Conservation (phyloP, 495 filamentous ascomycete species). For the Penicillium canariense region DNA sequence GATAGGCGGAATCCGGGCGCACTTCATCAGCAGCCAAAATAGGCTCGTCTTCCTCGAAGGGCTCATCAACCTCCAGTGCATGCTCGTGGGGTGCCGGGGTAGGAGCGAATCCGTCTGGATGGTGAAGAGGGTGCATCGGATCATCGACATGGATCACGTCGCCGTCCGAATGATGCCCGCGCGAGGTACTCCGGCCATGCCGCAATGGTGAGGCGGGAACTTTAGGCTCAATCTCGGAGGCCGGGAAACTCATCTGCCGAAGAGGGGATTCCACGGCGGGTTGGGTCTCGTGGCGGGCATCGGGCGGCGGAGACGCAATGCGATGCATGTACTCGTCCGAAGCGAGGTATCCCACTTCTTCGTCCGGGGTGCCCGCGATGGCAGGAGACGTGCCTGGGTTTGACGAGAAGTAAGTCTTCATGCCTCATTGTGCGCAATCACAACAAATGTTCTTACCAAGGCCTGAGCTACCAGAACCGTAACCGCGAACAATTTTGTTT, state of each 20-base stretch:
- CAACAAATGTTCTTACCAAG: slow-evolving; percentile 47
- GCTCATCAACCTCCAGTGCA: slow-evolving; percentile 2
- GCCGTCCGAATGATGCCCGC: slow-evolving; percentile 44
- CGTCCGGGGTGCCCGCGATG: slow-evolving; percentile 64
- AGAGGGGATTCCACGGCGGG: slow-evolving; percentile 57
- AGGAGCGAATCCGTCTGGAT: slow-evolving; percentile 57
- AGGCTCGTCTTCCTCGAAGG: slow-evolving; percentile 57
- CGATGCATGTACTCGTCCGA: slow-evolving; percentile 74
- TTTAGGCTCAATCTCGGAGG: slow-evolving; percentile 23
- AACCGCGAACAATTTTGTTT: slow-evolving; percentile 82
- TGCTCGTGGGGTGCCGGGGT: slow-evolving; percentile 24
- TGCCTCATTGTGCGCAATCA: not conserved
- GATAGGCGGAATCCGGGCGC: slow-evolving; percentile 66
- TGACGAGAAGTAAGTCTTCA: slow-evolving; percentile 9
- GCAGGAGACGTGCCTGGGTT: slow-evolving; percentile 47
- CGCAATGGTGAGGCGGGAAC: slow-evolving; percentile 8
- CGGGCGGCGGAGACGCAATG: slow-evolving; percentile 60
- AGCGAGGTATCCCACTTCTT: slow-evolving; percentile 78
- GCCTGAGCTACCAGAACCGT: slow-evolving; percentile 62
- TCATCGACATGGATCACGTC: slow-evolving; percentile 75
- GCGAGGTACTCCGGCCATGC: slow-evolving; percentile 16
- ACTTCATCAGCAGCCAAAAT: slow-evolving; percentile 93
- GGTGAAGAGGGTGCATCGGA: slow-evolving; percentile 59
- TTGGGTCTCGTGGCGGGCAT: slow-evolving; percentile 43
- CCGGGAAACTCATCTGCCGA: slow-evolving; percentile 52